These are phyloP conservation scores for Phylloporus sp. DNA, from an alignment of 768 basidiomycete species.

Conservation along the genomic window DNA sequence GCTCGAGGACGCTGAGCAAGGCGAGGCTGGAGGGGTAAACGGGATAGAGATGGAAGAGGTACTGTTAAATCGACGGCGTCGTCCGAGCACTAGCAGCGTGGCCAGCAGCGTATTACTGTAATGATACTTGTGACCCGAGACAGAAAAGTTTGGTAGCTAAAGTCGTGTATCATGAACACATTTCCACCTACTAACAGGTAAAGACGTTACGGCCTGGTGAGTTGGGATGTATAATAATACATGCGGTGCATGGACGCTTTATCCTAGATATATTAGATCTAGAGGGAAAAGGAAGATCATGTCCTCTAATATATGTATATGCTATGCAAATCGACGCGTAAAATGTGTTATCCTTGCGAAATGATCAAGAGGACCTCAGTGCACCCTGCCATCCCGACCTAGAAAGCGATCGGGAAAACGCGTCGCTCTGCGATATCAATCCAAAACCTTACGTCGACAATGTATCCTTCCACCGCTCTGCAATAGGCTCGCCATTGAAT, in stretches of 20 bases:
- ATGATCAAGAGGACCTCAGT: not conserved
- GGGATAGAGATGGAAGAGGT: not conserved
- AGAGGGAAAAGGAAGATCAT: not conserved
- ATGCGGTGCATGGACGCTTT: not conserved
- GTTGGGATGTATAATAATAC: not conserved
- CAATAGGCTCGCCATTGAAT: slow-evolving; percentile 60
- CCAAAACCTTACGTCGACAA: slow-evolving; percentile 28
- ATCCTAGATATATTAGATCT: not conserved
- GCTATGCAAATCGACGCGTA: slow-evolving; percentile 3
- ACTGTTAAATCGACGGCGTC: too few relatives aligned
- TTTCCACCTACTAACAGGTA: too few relatives aligned
- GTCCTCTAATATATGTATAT: slow-evolving; percentile 5
- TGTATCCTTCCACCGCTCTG: slow-evolving; percentile 68
- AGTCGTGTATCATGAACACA: too few relatives aligned
- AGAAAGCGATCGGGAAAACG: not conserved
- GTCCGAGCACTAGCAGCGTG: too few relatives aligned
- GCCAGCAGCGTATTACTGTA: too few relatives aligned
- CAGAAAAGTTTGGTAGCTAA: too few relatives aligned
- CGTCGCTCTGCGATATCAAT: not conserved
- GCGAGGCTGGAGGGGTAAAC: not conserved
- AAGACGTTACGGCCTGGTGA: not conserved
- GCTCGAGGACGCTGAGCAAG: not conserved
- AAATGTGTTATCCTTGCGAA: not conserved
- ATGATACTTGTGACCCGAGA: too few relatives aligned
- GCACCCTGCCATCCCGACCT: not conserved